These are phyloP conservation scores for Cercospora sesami DNA, from an alignment of 2,329 filamentous ascomycete genomes.

Conservation along the genomic window DNA sequence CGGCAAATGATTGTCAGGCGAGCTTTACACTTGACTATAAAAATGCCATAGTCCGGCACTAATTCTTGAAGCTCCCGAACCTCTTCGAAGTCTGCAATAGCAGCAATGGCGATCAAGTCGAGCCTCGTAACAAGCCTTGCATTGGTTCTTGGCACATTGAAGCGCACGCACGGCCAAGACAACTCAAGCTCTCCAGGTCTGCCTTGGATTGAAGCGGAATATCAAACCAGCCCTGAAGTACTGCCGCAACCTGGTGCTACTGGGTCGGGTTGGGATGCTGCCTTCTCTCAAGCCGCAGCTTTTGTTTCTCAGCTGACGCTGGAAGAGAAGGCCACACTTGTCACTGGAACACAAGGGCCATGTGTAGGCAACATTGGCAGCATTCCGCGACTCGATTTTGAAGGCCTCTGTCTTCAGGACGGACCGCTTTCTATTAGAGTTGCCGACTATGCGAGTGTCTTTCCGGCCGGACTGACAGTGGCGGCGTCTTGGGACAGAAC, in stretches of 20 bases:
- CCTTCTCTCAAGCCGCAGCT: slow-evolving; percentile 35
- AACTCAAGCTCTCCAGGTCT: slow-evolving; percentile 8
- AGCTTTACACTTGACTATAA: neutral
- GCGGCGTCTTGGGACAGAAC: slow-evolving; percentile 86
- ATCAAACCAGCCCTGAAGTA: slow-evolving; percentile 9
- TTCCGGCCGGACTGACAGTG: slow-evolving; percentile 83
- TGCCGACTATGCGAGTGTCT: slow-evolving; percentile 79
- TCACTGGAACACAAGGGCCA: slow-evolving; percentile 35
- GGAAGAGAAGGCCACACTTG: slow-evolving; percentile 37
- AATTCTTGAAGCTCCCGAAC: neutral
- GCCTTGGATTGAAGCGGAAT: slow-evolving; percentile 3
- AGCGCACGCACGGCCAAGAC: neutral
- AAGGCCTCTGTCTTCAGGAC: slow-evolving; percentile 79
- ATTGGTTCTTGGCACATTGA: neutral
- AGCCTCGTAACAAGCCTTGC: neutral
- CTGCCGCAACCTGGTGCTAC: slow-evolving; percentile 30
- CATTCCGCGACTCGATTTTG: slow-evolving; percentile 63
- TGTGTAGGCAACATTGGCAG: slow-evolving; percentile 47
- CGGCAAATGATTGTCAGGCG: neutral
- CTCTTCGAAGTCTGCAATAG: neutral
- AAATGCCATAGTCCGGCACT: neutral
- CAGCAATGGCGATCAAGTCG: neutral
- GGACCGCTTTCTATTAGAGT: slow-evolving; percentile 81
- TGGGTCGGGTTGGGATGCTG: slow-evolving; percentile 36
- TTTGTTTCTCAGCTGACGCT: slow-evolving; percentile 40